Evolutionary conservation across 768 basidiomycete genomes (phyloP), one percentile per base, ranked within the genome.

Genomic region (Fomitopsis pulvina): DNA sequence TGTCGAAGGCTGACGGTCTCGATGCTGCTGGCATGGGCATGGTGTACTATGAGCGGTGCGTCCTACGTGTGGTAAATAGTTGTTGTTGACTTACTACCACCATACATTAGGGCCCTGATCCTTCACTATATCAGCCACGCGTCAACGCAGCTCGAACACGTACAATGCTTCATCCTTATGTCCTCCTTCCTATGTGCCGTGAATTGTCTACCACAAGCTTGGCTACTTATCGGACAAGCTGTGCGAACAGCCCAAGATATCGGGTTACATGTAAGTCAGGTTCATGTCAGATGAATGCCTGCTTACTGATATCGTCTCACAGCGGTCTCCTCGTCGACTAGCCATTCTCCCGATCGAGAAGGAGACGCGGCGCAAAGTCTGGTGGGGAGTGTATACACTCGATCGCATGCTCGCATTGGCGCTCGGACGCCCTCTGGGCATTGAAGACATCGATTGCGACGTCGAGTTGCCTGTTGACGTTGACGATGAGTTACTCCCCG

Each of bases 351-450:
- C 83, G 30, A 78, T 88, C 34, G 89, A 94, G 66, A 94, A 92
- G 66, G 90, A 94, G 67, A 88, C 89, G 0, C 80, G 91, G 26
- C 75, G 85, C 54, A 92, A 93, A 68, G 85, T 93, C 45, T 94
- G 92, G 92, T 94, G 92, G 90, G 83, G 87, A 38, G 88, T 93
- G 24, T 95, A 95, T 60, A 83, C 83, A 22, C 72, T 95, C 44
- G 92, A 89, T 65, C 83, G 91, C 44, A 92, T 93, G 88, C 83
- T 95, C 18, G 92, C 92, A 21, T 80, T 94, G 46, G 85, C 91
- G 12, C 74, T 95, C 12, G 92, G 92, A 41, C 79, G 92, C 9
- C 92, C 92, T 2, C 77, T 94, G 48, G 92, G 90, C 24, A 75
- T 92, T 54, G 89, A 92, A 58, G 92, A 95, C 66, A 73, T 82